Conservation (phyloP, 805 yeast species). For the Kluyveromyces nonfermentans region DNA sequence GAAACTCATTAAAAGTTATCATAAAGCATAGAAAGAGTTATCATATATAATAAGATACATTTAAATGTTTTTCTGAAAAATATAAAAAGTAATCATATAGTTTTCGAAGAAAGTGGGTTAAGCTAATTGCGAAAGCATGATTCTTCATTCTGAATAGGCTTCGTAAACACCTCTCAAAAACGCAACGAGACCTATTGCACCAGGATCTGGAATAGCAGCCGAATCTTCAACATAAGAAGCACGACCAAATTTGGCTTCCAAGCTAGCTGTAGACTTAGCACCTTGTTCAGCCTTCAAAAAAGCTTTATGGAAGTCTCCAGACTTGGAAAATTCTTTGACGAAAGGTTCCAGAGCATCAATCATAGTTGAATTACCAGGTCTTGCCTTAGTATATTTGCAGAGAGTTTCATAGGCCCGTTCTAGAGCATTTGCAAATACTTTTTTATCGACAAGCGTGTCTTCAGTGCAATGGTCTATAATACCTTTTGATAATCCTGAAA, state of each 20-base stretch:
- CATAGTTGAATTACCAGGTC: slow-evolving; percentile 81
- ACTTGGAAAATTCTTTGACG: slow-evolving; percentile 46
- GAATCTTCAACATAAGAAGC: slow-evolving; percentile 87
- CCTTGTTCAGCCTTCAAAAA: slow-evolving; percentile 63
- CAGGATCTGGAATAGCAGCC: slow-evolving; percentile 76
- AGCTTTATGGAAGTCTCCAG: slow-evolving; percentile 50
- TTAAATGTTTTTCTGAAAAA: no score
- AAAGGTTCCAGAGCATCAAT: slow-evolving; percentile 88
- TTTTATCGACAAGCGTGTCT: slow-evolving; percentile 23
- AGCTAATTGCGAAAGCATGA: no score
- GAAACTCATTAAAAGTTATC: no score
- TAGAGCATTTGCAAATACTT: slow-evolving; percentile 40
- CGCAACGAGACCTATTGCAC: slow-evolving; percentile 78
- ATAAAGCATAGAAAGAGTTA: no score
- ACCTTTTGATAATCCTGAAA: slow-evolving; percentile 63
- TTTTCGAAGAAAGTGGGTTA: neutral
- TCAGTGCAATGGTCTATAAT: slow-evolving; percentile 26
- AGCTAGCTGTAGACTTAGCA: slow-evolving; percentile 61
- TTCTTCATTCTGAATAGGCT: slow-evolving; percentile 6
- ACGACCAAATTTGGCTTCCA: slow-evolving; percentile 85
- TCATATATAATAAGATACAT: no score
- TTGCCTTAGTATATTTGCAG: slow-evolving; percentile 79
- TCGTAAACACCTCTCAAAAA: slow-evolving; percentile 33
- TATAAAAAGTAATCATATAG: neutral
- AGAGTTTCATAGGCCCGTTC: slow-evolving; percentile 57